These are phyloP conservation scores for Suillus lakei DNA, from an alignment of 768 basidiomycete species.

Conservation along the genomic window DNA sequence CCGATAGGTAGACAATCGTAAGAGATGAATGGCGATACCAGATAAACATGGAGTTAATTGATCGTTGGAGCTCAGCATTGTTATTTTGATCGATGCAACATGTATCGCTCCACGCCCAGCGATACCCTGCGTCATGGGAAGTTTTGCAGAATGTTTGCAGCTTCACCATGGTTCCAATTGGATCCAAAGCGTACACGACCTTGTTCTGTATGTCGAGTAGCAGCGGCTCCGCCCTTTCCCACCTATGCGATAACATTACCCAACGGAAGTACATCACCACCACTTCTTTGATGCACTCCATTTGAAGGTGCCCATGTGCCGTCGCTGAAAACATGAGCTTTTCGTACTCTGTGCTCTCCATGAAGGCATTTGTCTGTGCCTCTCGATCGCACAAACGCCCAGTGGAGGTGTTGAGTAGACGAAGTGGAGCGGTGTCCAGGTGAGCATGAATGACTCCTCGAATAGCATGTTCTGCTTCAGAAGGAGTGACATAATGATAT, in stretches of 20 bases:
- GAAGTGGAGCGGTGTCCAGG: not conserved
- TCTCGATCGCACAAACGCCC: not conserved
- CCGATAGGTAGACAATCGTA: constrained; percentile 8
- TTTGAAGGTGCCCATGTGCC: not conserved
- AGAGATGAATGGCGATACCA: constrained; percentile 18
- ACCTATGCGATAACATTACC: constrained; percentile 3
- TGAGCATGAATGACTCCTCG: not conserved
- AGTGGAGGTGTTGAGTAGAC: not conserved
- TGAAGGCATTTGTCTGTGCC: not conserved
- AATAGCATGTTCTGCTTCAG: not conserved
- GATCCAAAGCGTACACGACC: not conserved
- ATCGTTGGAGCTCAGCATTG: not conserved
- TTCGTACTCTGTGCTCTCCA: not conserved
- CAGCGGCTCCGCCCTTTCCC: not conserved
- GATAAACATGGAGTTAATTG: constrained; percentile 16
- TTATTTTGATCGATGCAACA: not conserved
- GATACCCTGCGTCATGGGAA: not conserved
- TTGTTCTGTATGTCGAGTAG: not conserved
- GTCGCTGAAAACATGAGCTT: not conserved
- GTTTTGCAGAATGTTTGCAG: not conserved
- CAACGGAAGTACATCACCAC: not conserved
- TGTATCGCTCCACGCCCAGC: constrained; percentile 2
- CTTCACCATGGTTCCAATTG: not conserved
- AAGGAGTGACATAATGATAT: not conserved
- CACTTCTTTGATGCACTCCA: not conserved